Conservation (phyloP, 2,329 filamentous ascomycete genomes). For the Fusarium haematococcum region DNA sequence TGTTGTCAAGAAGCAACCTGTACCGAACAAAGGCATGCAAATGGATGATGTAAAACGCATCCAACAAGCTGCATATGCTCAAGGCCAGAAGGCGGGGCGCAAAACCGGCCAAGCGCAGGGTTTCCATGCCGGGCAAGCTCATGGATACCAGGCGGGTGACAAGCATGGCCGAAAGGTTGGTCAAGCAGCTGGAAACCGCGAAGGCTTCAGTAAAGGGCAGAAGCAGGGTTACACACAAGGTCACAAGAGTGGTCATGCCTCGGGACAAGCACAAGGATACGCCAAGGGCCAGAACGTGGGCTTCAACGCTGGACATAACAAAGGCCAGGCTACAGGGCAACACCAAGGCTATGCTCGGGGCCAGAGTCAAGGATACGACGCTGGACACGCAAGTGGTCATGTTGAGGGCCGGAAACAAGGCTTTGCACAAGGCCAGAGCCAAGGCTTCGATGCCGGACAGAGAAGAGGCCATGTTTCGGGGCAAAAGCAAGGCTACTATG, state of each 20-base stretch:
- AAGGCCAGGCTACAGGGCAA: background rate
- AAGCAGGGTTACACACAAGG: background rate
- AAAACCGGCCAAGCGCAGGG: background rate
- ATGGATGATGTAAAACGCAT: constrained; percentile 16
- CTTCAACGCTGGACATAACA: background rate
- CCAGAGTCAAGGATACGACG: background rate
- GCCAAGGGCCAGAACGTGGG: background rate
- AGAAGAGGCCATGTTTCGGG: background rate
- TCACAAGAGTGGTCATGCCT: background rate
- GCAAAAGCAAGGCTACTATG: background rate
- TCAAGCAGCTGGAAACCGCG: background rate
- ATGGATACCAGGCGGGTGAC: background rate
- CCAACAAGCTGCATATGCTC: constrained; percentile 10
- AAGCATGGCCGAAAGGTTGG: background rate
- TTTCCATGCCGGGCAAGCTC: background rate
- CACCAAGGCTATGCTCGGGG: background rate
- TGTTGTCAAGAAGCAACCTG: constrained; percentile 16
- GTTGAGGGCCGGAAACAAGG: background rate
- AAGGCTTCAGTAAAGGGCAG: background rate
- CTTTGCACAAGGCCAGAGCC: background rate
- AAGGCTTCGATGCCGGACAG: background rate
- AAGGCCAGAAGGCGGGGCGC: background rate
- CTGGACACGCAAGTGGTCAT: background rate
- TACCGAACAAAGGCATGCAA: constrained; percentile 17
- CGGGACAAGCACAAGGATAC: background rate